Percentiles rank a stretch among this genome's conserved stretches.
These are phyloP conservation scores for Tilletiopsis washingtonensis DNA, from an alignment of 1,284 basidiomycete genomes.

Conservation along the genomic window DNA sequence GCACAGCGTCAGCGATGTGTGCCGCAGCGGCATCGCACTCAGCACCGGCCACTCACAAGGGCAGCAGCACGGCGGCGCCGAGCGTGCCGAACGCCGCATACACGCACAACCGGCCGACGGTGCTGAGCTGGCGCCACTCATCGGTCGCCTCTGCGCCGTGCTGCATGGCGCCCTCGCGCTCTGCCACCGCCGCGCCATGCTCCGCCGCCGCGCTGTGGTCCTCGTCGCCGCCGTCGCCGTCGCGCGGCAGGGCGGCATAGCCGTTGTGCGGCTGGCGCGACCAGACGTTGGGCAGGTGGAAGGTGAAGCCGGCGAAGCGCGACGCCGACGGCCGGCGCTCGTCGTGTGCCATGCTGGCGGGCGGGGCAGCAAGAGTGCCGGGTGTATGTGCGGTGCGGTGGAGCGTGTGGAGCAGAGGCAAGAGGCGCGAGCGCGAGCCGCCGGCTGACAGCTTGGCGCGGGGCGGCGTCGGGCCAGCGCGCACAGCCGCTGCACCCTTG, in stretches of 20 bases:
- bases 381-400: too few relatives aligned
- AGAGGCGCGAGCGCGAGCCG: too few relatives aligned
- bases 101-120: neutral
- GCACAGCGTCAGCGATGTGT: constrained; percentile 54
- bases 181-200: neutral
- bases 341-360: too few relatives aligned
- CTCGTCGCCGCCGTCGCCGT: constrained; percentile 1
- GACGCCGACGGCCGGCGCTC: too few relatives aligned
- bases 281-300: constrained; percentile 8
- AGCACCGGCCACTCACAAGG: constrained; percentile 3
- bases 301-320: too few relatives aligned
- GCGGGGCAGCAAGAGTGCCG: too few relatives aligned
- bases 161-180: neutral
- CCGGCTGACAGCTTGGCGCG: too few relatives aligned
- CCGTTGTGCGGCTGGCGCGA: neutral
- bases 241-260: neutral
- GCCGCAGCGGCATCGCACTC: neutral
- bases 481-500: too few relatives aligned
- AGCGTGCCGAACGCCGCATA: constrained; percentile 1
- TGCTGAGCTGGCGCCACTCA: neutral
- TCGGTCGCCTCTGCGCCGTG: constrained; percentile 1
- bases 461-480: too few relatives aligned
- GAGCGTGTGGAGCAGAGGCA: too few relatives aligned
- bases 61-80: constrained; percentile 8
- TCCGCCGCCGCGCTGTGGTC: neutral